A percentile compares a stretch with the other conserved stretches of the same genome.
These are phyloP conservation scores for Centrapalus pauciflorus DNA, from an alignment of 129 eudicot species.

Conservation along the genomic window DNA sequence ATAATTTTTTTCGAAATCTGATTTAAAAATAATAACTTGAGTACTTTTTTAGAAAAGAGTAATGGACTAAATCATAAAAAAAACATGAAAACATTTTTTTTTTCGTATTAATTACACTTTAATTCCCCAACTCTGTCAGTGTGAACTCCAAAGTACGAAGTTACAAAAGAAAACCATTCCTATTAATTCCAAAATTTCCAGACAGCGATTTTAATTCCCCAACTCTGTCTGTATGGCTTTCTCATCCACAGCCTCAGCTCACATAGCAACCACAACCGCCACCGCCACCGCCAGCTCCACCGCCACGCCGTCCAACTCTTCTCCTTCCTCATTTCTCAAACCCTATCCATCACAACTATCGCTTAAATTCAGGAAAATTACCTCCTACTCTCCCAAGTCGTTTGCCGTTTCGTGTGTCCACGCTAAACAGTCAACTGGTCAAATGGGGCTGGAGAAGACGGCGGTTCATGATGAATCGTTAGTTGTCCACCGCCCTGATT, in stretches of 20 bases:
- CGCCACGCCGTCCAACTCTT: not conserved
- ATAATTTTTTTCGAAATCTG: no score
- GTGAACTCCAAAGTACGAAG: no score
- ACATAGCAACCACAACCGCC: not conserved
- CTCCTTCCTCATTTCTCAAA: slow-evolving; percentile 14
- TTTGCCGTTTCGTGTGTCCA: slow-evolving; percentile 36
- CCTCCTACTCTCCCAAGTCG: slow-evolving; percentile 9
- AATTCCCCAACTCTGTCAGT: no score
- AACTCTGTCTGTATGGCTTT: no score
- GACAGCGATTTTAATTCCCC: no score
- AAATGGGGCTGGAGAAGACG: slow-evolving; percentile 24
- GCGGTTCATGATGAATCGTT: not conserved
- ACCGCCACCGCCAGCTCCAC: not conserved
- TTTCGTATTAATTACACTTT: no score
- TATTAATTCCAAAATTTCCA: no score
- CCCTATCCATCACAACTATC: slow-evolving; percentile 13
- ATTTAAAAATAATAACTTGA: no score
- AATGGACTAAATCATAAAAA: no score
- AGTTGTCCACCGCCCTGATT: slow-evolving; percentile 56
- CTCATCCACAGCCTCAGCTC: not conserved
- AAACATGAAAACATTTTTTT: no score
- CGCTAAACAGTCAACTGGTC: slow-evolving; percentile 16
- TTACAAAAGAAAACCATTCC: no score
- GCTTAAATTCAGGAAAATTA: slow-evolving; percentile 19
- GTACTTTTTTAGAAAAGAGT: no score